Conservation (phyloP, 805 yeast genomes). For the Yarrowia sp. region DNA sequence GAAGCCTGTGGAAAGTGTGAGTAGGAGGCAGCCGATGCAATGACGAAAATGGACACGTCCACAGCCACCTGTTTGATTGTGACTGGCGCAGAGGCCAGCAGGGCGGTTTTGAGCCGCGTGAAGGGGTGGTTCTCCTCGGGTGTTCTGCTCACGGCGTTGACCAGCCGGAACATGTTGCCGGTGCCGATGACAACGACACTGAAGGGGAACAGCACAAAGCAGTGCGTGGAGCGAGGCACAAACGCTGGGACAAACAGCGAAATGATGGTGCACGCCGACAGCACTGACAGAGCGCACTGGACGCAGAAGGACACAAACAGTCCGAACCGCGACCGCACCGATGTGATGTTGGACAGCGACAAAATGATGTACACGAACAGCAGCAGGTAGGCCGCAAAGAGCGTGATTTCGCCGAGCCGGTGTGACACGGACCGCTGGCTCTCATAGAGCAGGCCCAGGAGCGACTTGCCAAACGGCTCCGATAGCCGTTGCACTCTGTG, state of each 20-base stretch:
- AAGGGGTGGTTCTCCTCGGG: constrained; percentile 45
- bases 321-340: constrained; percentile 48
- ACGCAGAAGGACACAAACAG: constrained; percentile 45
- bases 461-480: constrained; percentile 23
- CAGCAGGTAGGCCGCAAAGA: constrained; percentile 33
- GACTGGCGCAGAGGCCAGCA: constrained; percentile 40
- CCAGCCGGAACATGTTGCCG: constrained; percentile 49
- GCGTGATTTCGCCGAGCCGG: constrained; percentile 16
- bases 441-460: constrained; percentile 30
- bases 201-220: constrained; percentile 40
- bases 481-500: constrained; percentile 31
- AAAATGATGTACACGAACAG: constrained; percentile 39
- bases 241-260: constrained; percentile 40
- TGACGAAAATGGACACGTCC: constrained; percentile 30
- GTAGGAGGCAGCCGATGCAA: constrained; percentile 20
- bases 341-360: constrained; percentile 43
- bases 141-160: constrained; percentile 42
- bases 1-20: constrained; percentile 35
- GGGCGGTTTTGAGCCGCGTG: constrained; percentile 41
- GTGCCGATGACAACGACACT: constrained; percentile 44
- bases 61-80: constrained; percentile 41
- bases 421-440: constrained; percentile 30
- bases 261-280: constrained; percentile 44
- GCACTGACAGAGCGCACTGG: constrained; percentile 35
- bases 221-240: constrained; percentile 41